Percentiles rank a stretch among this genome's conserved stretches.
These are phyloP conservation scores for Elaeis guineensis DNA, from an alignment of 176 grass and related monocot genomes.

Conservation along the genomic window DNA sequence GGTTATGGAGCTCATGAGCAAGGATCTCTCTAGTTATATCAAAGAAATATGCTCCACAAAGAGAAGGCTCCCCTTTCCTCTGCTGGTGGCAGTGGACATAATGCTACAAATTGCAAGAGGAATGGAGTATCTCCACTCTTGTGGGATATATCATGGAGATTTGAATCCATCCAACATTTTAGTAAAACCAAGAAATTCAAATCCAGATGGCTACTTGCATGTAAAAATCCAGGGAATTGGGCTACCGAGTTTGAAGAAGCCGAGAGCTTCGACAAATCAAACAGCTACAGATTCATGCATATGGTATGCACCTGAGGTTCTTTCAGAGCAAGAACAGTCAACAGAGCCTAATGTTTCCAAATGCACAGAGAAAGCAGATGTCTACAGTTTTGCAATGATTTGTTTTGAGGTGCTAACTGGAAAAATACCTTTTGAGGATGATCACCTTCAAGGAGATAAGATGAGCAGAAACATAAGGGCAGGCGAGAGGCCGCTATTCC, in stretches of 20 bases:
- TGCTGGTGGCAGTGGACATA: slow-evolving; percentile 18
- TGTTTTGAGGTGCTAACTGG: slow-evolving; percentile 18
- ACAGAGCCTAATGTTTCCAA: background rate
- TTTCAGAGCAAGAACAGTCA: slow-evolving; percentile 8
- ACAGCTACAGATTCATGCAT: slow-evolving; percentile 17
- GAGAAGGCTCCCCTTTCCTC: slow-evolving; percentile 1
- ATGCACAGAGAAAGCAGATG: slow-evolving; percentile 12
- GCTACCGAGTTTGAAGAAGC: background rate
- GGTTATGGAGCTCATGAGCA: slow-evolving; percentile 23
- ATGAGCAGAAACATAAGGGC: slow-evolving; percentile 18
- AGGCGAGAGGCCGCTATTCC: slow-evolving; percentile 15
- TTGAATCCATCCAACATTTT: slow-evolving; percentile 17
- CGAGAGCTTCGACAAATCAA: background rate
- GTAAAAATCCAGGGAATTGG: slow-evolving; percentile 4
- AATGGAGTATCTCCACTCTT: slow-evolving; percentile 26
- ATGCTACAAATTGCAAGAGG: slow-evolving; percentile 24
- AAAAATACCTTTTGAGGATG: slow-evolving; percentile 14
- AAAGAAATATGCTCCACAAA: slow-evolving; percentile 14
- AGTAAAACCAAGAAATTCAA: slow-evolving; percentile 10
- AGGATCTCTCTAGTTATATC: slow-evolving; percentile 15
- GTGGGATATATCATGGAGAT: slow-evolving; percentile 8
- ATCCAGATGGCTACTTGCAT: slow-evolving; percentile 4
- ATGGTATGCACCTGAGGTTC: slow-evolving; percentile 17
- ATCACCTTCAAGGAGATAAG: slow-evolving; percentile 18
- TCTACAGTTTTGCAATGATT: slow-evolving; percentile 24